These are phyloP conservation scores for Backusella macrospora DNA, from an alignment of 192 early-diverging fungal genomes.

Conservation along the genomic window DNA sequence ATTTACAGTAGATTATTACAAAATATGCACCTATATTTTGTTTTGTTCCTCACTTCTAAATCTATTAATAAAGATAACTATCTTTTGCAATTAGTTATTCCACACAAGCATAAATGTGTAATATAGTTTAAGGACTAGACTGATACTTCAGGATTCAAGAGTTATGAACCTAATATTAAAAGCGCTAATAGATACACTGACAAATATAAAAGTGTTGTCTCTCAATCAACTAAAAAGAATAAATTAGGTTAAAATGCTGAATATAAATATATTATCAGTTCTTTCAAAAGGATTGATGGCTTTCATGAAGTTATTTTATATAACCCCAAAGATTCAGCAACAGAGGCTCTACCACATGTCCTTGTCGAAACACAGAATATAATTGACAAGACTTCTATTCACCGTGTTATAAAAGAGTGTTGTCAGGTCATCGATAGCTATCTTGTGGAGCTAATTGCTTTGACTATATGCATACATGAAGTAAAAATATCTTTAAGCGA, in stretches of 20 bases:
- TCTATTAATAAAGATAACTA: neutral
- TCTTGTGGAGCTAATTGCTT: constrained; percentile 17
- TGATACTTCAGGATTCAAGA: constrained; percentile 12
- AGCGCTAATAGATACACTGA: constrained; percentile 1
- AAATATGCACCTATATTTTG: too few relatives aligned
- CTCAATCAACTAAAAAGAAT: neutral
- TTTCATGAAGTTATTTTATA: neutral
- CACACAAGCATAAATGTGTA: constrained; percentile 10
- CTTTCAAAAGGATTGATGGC: constrained; percentile 22
- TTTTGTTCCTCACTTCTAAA: too few relatives aligned
- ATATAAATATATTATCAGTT: neutral
- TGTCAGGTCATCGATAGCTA: constrained; percentile 4
- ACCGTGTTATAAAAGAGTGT: constrained; percentile 15
- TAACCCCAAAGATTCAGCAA: neutral
- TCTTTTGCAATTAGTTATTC: constrained; percentile 19
- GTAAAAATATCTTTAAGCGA: neutral
- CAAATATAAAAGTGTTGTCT: constrained; percentile 2
- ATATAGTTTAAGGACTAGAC: constrained; percentile 17
- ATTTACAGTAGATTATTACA: too few relatives aligned
- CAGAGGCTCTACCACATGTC: constrained; percentile 6
- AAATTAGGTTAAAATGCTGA: neutral
- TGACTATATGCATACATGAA: neutral
- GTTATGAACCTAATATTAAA: constrained; percentile 16
- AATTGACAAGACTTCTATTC: constrained; percentile 9
- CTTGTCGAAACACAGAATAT: constrained; percentile 14